These are phyloP conservation scores for Micractinium sp. DNA, from an alignment of 139 green algal genomes.

Conservation along the genomic window DNA sequence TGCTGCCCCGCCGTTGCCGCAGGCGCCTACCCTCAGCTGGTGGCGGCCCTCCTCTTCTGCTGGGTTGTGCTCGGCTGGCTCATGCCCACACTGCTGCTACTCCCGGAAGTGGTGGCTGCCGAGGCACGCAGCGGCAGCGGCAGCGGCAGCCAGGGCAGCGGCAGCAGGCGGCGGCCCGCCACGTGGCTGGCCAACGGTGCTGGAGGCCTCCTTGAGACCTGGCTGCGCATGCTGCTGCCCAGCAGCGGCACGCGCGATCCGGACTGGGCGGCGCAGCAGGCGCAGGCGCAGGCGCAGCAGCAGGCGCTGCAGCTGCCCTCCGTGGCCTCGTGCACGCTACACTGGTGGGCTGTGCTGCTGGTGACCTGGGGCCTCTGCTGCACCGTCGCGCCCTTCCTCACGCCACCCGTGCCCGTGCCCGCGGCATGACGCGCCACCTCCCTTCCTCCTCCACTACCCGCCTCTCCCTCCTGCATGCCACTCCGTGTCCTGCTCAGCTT, in stretches of 20 bases:
- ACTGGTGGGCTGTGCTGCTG: neutral
- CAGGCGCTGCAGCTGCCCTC: neutral
- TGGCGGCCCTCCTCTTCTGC: neutral
- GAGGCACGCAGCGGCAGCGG: neutral
- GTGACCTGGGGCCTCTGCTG: neutral
- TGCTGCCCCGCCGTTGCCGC: neutral
- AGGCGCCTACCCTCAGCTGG: neutral
- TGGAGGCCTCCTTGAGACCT: neutral
- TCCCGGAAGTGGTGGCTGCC: neutral
- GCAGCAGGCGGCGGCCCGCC: neutral
- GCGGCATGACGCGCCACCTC: neutral
- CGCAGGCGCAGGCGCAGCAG: neutral
- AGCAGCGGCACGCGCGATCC: neutral
- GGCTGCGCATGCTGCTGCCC: neutral
- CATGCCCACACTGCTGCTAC: neutral
- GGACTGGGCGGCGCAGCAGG: neutral
- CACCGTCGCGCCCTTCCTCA: neutral
- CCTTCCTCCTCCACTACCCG: no score
- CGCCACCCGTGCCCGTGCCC: neutral
- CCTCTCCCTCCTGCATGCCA: no score
- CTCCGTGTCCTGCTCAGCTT: no score
- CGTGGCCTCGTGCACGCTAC: neutral
- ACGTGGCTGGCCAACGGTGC: neutral
- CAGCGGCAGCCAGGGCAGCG: neutral
- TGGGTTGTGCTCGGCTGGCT: neutral